Evolutionary conservation across 257 asterid genomes (phyloP).

Genomic region (Nyctanthes arbortristis): DNA sequence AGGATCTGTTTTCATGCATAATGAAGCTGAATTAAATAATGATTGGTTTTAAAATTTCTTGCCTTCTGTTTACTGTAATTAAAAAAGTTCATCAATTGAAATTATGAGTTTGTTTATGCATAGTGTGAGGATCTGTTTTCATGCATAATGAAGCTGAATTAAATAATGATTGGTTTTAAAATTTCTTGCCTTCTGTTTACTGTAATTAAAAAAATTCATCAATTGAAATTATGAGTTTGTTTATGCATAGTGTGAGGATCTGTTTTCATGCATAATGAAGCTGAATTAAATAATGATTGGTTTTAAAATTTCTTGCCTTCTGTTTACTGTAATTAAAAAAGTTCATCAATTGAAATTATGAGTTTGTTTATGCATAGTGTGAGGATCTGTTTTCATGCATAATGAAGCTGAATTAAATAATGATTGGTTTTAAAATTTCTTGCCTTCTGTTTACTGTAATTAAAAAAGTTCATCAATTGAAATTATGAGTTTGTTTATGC

Average conservation of each 20-base stretch:
- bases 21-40: background rate
- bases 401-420: no score
- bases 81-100: background rate
- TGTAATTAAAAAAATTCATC: background rate
- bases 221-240: background rate
- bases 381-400: no score
- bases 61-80: background rate
- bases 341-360: background rate
- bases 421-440: no score
- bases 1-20: background rate
- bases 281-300: background rate
- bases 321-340: background rate
- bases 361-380: background rate
- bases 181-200: background rate
- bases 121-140: background rate
- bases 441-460: no score
- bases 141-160: background rate
- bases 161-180: background rate
- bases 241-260: background rate
- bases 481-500: no score
- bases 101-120: background rate
- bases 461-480: no score
- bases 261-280: background rate
- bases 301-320: background rate
- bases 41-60: background rate